Percentiles rank a stretch among this genome's conserved stretches.
These are phyloP conservation scores for Colletotrichum sp. DNA, from an alignment of 2,329 filamentous ascomycete species.

Conservation along the genomic window DNA sequence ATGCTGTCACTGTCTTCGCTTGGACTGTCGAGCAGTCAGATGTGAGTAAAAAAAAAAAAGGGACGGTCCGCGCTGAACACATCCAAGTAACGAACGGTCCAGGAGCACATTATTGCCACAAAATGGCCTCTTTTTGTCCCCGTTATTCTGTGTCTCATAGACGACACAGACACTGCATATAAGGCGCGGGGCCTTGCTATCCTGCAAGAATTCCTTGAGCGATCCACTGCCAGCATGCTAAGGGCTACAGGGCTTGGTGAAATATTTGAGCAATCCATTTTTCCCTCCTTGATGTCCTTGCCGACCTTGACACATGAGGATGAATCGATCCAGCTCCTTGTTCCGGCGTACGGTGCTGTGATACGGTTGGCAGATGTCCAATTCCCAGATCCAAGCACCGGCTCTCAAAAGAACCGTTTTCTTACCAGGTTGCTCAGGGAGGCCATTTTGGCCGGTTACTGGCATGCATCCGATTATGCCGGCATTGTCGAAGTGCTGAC, in stretches of 20 bases:
- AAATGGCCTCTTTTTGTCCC: conserved; percentile 75
- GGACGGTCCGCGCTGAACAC: neutral
- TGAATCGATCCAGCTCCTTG: conserved; percentile 71
- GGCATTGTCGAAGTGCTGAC: conserved; percentile 63
- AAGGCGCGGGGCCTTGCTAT: conserved; percentile 62
- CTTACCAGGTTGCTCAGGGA: conserved; percentile 62
- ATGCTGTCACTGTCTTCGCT: conserved; percentile 45
- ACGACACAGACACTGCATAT: conserved; percentile 61
- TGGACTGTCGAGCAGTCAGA: conserved; percentile 64
- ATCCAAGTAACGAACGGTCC: conserved; percentile 7
- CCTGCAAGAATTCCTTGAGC: conserved; percentile 58
- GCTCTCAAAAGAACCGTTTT: conserved; percentile 39
- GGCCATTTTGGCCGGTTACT: conserved; percentile 59
- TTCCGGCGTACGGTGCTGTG: conserved; percentile 70
- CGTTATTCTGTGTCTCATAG: conserved; percentile 70
- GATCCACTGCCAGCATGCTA: conserved; percentile 59
- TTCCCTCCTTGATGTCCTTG: conserved; percentile 76
- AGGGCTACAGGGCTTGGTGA: conserved; percentile 66
- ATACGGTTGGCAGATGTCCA: conserved; percentile 58
- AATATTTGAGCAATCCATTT: conserved; percentile 72
- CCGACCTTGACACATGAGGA: conserved; percentile 77
- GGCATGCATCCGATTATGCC: conserved; percentile 64
- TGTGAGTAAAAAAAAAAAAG: conserved; percentile 37
- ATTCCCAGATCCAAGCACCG: conserved; percentile 25
- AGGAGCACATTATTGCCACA: conserved; percentile 50